Conservation (phyloP, 2,329 filamentous ascomycete genomes). For the Monilinia aucupariae region DNA sequence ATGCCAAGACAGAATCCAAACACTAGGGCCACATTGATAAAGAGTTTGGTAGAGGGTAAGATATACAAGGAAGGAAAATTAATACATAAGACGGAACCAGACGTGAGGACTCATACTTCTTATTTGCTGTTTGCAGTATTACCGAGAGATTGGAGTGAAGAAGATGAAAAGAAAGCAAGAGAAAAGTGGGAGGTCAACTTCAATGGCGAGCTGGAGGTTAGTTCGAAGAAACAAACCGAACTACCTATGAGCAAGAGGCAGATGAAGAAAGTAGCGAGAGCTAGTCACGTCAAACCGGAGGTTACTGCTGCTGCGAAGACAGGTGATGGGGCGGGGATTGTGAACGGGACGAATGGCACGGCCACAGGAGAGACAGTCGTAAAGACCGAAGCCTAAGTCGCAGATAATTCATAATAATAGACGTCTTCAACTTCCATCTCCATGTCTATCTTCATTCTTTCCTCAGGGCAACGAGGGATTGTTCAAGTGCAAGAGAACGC, state of each 20-base stretch:
- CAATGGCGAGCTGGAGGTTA: constrained; percentile 22
- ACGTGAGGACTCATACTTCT: constrained; percentile 94
- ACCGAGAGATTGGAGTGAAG: constrained; percentile 78
- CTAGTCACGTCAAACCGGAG: neutral
- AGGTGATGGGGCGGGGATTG: neutral
- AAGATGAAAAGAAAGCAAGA: constrained; percentile 67
- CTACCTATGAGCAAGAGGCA: constrained; percentile 26
- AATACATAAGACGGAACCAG: constrained; percentile 74
- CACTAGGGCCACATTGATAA: constrained; percentile 33
- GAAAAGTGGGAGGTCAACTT: constrained; percentile 47
- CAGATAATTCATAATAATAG: neutral
- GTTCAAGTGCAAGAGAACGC: neutral
- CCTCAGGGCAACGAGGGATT: neutral
- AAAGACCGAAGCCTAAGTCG: neutral
- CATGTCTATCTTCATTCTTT: neutral
- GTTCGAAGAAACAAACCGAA: constrained; percentile 15
- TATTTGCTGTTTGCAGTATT: constrained; percentile 91
- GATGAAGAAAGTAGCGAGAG: constrained; percentile 28
- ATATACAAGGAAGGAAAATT: constrained; percentile 71
- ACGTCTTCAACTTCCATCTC: neutral
- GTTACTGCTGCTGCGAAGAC: neutral
- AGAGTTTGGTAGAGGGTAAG: constrained; percentile 41
- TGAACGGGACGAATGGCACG: neutral
- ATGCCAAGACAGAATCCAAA: constrained; percentile 34
- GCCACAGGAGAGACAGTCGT: neutral